Evolutionary conservation across 306 rosid species (phyloP).

Genomic region (Gillenia trifoliata): DNA sequence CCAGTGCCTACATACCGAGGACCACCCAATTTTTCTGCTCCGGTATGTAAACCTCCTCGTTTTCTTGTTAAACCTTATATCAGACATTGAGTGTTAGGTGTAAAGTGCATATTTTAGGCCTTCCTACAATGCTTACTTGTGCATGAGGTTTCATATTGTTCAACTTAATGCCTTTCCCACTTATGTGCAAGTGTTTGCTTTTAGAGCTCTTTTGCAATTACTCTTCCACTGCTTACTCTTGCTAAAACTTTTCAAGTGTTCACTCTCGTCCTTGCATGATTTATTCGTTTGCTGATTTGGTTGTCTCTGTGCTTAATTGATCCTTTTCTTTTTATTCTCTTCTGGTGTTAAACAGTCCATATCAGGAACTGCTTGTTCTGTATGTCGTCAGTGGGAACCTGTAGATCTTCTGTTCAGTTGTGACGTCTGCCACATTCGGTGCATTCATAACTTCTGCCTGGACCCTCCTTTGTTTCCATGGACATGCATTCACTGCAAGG

Average conservation of each 20-base stretch:
- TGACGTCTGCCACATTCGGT: constrained; percentile 34
- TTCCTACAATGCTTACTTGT: not conserved
- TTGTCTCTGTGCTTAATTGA: constrained; percentile 12
- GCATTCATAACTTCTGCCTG: constrained; percentile 66
- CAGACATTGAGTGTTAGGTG: not conserved
- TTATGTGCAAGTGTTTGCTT: too few species aligned
- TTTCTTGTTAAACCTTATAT: not conserved
- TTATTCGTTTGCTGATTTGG: constrained; percentile 20
- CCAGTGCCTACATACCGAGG: constrained; percentile 33
- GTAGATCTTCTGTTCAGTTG: constrained; percentile 70
- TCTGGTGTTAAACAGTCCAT: constrained; percentile 31
- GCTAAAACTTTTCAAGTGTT: constrained; percentile 12
- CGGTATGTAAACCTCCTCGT: constrained; percentile 37
- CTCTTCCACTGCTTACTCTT: constrained; percentile 9
- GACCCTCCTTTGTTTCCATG: constrained; percentile 76
- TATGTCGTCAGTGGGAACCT: constrained; percentile 60
- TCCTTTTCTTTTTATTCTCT: constrained; percentile 1
- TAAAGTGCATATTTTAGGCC: not conserved
- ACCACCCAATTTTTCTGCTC: constrained; percentile 32
- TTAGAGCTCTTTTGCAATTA: not conserved
- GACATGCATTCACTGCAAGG: constrained; percentile 77
- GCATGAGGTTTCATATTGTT: not conserved
- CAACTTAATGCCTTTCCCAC: not conserved
- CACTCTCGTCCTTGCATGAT: not conserved
- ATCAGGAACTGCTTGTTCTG: constrained; percentile 42